Conservation (phyloP, 345 rosid species). For the Eutrema yunnanense region DNA sequence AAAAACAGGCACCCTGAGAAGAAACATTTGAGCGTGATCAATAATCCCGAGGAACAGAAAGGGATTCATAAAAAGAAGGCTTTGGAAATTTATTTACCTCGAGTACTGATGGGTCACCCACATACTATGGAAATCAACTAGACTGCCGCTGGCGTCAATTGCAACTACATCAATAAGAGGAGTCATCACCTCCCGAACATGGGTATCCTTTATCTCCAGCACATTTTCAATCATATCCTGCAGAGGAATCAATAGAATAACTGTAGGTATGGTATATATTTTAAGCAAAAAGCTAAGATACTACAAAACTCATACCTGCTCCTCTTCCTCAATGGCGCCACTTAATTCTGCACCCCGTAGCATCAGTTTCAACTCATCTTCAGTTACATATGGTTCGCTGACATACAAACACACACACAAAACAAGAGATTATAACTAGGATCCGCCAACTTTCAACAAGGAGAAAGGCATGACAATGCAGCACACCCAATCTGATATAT, state of each 20-base stretch:
- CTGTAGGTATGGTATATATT: slow-evolving; percentile 14
- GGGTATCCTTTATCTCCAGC: slow-evolving; percentile 93
- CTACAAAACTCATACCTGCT: slow-evolving; percentile 51
- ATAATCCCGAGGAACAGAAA: background rate
- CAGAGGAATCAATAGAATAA: slow-evolving; percentile 9
- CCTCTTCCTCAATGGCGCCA: slow-evolving; percentile 99
- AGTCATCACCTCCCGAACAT: slow-evolving; percentile 99
- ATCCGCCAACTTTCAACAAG: background rate
- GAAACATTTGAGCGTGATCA: slow-evolving; percentile 21
- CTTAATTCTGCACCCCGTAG: slow-evolving; percentile 93
- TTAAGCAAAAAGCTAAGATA: background rate
- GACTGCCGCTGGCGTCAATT: slow-evolving; percentile 74
- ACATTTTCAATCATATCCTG: slow-evolving; percentile 99
- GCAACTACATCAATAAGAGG: slow-evolving; percentile 99
- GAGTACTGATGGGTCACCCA: slow-evolving; percentile 99
- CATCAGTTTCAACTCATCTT: slow-evolving; percentile 95
- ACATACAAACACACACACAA: background rate
- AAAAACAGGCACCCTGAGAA: slow-evolving; percentile 90
- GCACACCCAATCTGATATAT: background rate
- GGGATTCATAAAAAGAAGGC: background rate
- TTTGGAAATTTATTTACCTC: slow-evolving; percentile 38
- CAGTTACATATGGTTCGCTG: slow-evolving; percentile 95
- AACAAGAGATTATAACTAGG: background rate
- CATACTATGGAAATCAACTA: slow-evolving; percentile 77
- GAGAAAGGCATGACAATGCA: slow-evolving; percentile 11